phyloP scores from a whole-genome alignment of 129 eudicot genomes.

The Arctium lappa region DNA sequence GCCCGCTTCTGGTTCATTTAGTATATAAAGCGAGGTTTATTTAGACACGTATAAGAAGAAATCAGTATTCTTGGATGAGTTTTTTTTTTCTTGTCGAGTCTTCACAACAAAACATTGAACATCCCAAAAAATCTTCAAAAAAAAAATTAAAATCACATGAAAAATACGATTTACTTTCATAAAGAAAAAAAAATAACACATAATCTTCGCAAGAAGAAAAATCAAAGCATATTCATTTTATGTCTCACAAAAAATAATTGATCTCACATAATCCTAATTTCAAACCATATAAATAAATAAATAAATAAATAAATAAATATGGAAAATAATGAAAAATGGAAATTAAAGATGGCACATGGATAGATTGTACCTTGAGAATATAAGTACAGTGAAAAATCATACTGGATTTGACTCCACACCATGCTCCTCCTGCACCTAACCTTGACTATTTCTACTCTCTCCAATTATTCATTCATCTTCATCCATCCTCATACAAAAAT shows the following conservation, averaged over 20 bases:
- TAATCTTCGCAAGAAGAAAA: not conserved
- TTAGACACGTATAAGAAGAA: no score
- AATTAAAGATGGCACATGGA: constrained; percentile 24
- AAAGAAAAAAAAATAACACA: no score
- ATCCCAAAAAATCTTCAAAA: not conserved
- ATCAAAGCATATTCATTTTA: no score
- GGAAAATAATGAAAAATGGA: not conserved
- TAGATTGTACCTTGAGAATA: constrained; percentile 39
- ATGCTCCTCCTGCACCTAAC: constrained; percentile 13
- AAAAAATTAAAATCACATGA: no score
- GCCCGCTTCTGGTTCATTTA: no score
- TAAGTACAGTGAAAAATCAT: constrained; percentile 22
- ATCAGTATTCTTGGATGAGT: not conserved
- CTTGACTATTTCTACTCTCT: not conserved
- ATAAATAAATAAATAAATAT: no score
- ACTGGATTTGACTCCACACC: constrained; percentile 24
- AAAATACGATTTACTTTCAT: no score
- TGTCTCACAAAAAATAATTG: no score
- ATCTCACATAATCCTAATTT: not conserved
- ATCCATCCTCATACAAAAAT: not conserved
- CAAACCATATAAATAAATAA: no score
- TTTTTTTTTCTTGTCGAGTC: not conserved
- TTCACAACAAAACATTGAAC: not conserved
- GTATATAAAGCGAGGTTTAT: no score
- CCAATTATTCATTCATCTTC: not conserved